Evolutionary conservation across 139 green algal species (phyloP).

Genomic region (Tetradesmus lagerheimii): DNA sequence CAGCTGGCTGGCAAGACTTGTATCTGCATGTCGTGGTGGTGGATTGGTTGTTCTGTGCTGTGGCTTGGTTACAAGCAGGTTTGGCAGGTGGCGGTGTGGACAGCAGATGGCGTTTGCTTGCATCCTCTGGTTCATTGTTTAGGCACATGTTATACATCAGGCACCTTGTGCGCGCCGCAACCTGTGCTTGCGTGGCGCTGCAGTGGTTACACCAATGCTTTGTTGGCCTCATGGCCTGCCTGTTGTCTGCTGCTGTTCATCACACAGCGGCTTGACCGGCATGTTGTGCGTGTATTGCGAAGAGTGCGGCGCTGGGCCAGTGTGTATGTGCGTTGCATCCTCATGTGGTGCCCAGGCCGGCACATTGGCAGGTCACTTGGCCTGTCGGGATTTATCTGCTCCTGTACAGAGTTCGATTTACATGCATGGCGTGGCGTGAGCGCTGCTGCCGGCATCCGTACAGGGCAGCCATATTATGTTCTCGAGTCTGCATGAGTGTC

Average conservation of each 20-base stretch:
- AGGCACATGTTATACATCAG: neutral
- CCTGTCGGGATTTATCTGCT: neutral
- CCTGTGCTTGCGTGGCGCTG: neutral
- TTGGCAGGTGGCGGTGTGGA: neutral
- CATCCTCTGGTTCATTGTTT: neutral
- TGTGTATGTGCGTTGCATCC: neutral
- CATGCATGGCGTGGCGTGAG: neutral
- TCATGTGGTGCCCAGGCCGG: neutral
- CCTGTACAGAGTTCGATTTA: neutral
- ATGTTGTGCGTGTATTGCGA: neutral
- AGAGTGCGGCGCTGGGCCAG: neutral
- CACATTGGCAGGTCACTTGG: slow-evolving; percentile 1
- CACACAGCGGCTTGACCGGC: neutral
- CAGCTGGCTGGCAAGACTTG: neutral
- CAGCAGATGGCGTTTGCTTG: neutral
- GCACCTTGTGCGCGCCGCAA: neutral
- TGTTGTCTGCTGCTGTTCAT: neutral
- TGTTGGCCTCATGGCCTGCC: neutral
- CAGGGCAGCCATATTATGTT: neutral
- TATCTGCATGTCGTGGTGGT: neutral
- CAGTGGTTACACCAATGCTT: neutral
- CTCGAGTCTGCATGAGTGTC: neutral
- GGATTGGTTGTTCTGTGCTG: neutral
- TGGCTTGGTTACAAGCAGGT: neutral
- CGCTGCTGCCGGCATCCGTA: neutral